Evolutionary conservation across 768 basidiomycete species (phyloP), one percentile per base, ranked within the genome.

Genomic region (Clitopilus passeckerianus): DNA sequence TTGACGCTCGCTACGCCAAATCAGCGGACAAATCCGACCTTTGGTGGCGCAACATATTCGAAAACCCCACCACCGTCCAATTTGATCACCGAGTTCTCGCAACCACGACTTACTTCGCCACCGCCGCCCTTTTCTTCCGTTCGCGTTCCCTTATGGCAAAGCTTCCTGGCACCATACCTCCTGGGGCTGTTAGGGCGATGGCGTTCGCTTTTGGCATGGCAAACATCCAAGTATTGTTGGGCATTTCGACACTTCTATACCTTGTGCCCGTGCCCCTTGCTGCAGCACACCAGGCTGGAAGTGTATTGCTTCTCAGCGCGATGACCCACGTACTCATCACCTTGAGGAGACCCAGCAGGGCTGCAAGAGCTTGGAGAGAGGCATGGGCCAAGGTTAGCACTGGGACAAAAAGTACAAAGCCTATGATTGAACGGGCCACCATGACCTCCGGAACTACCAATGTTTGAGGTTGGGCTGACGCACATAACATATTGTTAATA

Each of bases 21-120:
- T 82, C 71, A 30, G 65, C 75, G 0, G 89, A 91, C 69, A 77
- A 82, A 62, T 85, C 84, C 1, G 94, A 97, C 67, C 68, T 84
- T n/a, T 95, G 90, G 89, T 96, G 94, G 93, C 80, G 97, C 60
- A 98, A 98, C 71, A 77, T 98, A 55, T 86, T 97, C 62, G 97
- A 99, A 75, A 99, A 99, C 68, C 97, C 97, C 7, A 95, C 91
- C 8, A 97, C 96, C 0, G 95, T 95, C 7, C 97, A 99, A 70
- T 98, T 98, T 67, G 86, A 99, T 68, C 97, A 99, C 72, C 89
- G 97, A 20, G 76, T 95, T 54, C 83, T 99, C 55, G 95, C 94
- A 2, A 89, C 85, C 57, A 86, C 93, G 0, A 96, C 96, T 0
- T 95, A 95, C 71, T 34, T 84, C 22, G 78, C 84, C 33, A 87